These are phyloP conservation scores for Xylariaceae sp. DNA, from an alignment of 2,329 filamentous ascomycete genomes.

Conservation along the genomic window DNA sequence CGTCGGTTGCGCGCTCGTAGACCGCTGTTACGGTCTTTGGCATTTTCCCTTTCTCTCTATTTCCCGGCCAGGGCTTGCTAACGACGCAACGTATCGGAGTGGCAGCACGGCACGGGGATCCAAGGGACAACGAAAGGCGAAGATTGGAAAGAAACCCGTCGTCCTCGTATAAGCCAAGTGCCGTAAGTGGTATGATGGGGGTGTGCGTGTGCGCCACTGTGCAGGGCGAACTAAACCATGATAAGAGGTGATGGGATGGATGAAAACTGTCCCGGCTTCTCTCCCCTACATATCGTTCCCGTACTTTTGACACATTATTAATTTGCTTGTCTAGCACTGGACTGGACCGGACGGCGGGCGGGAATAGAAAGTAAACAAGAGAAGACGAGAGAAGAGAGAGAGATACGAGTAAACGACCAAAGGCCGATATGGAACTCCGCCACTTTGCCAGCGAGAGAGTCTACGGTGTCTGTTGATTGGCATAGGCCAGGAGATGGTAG, in stretches of 20 bases:
- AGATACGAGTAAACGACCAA: not conserved
- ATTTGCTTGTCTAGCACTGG: constrained; percentile 7
- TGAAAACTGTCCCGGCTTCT: not conserved
- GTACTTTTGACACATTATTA: constrained; percentile 4
- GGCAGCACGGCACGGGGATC: not conserved
- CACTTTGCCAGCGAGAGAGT: not conserved
- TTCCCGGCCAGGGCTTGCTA: too few species aligned
- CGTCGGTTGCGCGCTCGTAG: not conserved
- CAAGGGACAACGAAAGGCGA: not conserved
- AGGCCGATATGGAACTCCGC: not conserved
- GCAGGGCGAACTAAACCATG: constrained; percentile 9
- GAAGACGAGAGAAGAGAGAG: not conserved
- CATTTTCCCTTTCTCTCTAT: not conserved
- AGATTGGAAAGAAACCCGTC: not conserved
- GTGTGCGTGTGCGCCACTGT: constrained; percentile 12
- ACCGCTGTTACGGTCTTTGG: not conserved
- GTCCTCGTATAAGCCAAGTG: constrained; percentile 6
- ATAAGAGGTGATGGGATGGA: constrained; percentile 7
- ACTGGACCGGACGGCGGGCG: too few species aligned
- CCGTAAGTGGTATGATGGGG: constrained; percentile 14
- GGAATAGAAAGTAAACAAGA: not conserved
- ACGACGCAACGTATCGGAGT: not conserved
- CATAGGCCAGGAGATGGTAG: not conserved
- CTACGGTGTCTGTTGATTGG: too few species aligned
- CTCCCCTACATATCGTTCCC: too few species aligned